Conservation (phyloP, 176 grass and related monocot species). For the Puccinellia tenuiflora region DNA sequence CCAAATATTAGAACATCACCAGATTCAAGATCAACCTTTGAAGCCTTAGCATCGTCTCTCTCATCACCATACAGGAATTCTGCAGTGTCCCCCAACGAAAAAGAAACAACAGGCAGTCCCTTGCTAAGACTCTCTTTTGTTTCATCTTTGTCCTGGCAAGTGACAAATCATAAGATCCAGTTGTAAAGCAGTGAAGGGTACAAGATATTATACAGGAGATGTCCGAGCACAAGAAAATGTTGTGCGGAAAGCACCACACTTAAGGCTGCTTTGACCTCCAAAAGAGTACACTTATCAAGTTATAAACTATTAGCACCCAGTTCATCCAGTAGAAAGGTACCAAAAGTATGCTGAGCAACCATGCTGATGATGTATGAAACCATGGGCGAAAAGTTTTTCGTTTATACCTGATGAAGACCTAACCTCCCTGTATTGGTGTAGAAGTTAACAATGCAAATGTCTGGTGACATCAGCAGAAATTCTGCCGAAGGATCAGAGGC, state of each 20-base stretch:
- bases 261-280: too few species aligned
- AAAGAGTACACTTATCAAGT: too few species aligned
- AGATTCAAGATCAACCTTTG: conserved; percentile 46
- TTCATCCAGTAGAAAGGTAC: too few species aligned
- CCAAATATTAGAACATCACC: conserved; percentile 63
- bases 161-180: neutral
- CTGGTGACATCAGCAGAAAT: conserved; percentile 43
- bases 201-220: too few species aligned
- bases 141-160: conserved; percentile 54
- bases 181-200: too few species aligned
- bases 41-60: conserved; percentile 22
- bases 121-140: conserved; percentile 18
- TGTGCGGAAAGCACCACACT: too few species aligned
- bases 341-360: too few species aligned
- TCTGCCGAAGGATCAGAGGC: neutral
- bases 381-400: neutral
- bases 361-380: neutral
- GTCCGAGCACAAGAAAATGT: too few species aligned
- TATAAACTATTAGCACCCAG: too few species aligned
- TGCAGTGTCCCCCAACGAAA: conserved; percentile 44
- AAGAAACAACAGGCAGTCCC: conserved; percentile 55
- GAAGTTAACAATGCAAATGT: conserved; percentile 68
- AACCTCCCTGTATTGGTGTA: conserved; percentile 31
- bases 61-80: conserved; percentile 47
- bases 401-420: conserved; percentile 60